These are phyloP conservation scores for Penicillium paradoxum DNA, from an alignment of 495 filamentous ascomycete genomes.

Conservation along the genomic window DNA sequence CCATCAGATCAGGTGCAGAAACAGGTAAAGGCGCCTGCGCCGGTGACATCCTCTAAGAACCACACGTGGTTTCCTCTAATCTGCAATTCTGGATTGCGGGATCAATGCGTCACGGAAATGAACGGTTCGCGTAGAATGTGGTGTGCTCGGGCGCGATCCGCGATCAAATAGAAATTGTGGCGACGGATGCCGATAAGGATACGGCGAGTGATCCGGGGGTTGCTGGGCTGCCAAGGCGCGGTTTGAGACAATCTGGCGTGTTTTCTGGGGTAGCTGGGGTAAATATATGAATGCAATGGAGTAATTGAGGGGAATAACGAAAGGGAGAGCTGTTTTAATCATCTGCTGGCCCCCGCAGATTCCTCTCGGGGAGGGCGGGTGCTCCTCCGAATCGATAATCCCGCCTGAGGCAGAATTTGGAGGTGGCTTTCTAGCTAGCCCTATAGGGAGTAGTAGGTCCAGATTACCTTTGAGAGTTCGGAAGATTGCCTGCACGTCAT, in stretches of 20 bases:
- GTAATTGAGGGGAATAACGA: slow-evolving; percentile 7
- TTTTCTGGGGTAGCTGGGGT: not conserved
- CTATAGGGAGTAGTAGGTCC: not conserved
- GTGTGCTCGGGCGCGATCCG: slow-evolving; percentile 5
- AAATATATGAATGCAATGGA: not conserved
- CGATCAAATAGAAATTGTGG: not conserved
- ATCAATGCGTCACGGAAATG: not conserved
- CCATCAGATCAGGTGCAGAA: slow-evolving; percentile 11
- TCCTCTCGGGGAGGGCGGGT: slow-evolving; percentile 28
- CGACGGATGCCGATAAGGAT: slow-evolving; percentile 3
- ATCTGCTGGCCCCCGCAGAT: slow-evolving; percentile 26
- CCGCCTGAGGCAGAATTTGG: slow-evolving; percentile 14
- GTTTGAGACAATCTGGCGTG: not conserved
- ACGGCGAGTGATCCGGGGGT: not conserved
- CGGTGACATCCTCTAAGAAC: slow-evolving; percentile 22
- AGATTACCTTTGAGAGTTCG: slow-evolving; percentile 2
- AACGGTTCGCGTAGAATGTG: not conserved
- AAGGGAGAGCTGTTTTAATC: slow-evolving; percentile 10
- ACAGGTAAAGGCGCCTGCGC: slow-evolving; percentile 20
- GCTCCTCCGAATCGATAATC: slow-evolving; percentile 19
- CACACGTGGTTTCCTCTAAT: not conserved
- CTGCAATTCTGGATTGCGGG: not conserved
- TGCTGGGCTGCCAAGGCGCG: slow-evolving; percentile 10
- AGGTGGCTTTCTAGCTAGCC: slow-evolving; percentile 2
- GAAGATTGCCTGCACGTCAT: not conserved